phyloP scores from a whole-genome alignment of 495 filamentous ascomycete genomes.

The Endocarpon pusillum region DNA sequence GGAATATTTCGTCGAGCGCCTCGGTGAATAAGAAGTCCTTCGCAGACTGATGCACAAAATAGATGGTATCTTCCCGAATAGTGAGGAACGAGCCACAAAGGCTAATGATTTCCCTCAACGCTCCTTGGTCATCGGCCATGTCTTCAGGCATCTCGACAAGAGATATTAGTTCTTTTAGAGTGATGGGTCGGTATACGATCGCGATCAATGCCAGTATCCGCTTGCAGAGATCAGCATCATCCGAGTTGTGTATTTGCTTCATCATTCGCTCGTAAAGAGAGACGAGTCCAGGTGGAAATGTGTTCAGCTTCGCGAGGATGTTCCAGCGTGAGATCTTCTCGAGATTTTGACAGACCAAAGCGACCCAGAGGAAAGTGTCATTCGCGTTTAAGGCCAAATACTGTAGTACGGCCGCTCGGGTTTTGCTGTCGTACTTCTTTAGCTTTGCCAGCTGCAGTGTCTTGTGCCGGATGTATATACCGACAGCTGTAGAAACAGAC shows the following conservation, averaged over 20 bases:
- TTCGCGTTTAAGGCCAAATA: slow-evolving; percentile 14
- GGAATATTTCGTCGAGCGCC: slow-evolving; percentile 11
- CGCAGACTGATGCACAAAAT: slow-evolving; percentile 17
- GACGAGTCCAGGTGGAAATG: slow-evolving; percentile 15
- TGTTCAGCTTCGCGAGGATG: slow-evolving; percentile 5
- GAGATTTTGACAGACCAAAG: slow-evolving; percentile 14
- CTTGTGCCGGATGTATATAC: slow-evolving; percentile 11
- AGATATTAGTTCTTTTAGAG: slow-evolving; percentile 11
- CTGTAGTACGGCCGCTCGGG: slow-evolving; percentile 3
- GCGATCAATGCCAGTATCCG: slow-evolving; percentile 8
- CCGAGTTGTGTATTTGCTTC: slow-evolving; percentile 10
- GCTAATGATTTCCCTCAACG: slow-evolving; percentile 9
- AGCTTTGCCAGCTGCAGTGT: slow-evolving; percentile 5
- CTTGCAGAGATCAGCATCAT: slow-evolving; percentile 13
- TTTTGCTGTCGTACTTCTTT: slow-evolving; percentile 7
- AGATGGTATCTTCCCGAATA: slow-evolving; percentile 9
- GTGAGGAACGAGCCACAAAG: slow-evolving; percentile 15
- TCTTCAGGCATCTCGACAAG: slow-evolving; percentile 7
- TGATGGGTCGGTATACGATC: slow-evolving; percentile 15
- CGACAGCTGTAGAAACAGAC: slow-evolving; percentile 12
- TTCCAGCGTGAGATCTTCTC: slow-evolving; percentile 8
- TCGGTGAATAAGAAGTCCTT: slow-evolving; percentile 14
- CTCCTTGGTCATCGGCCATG: slow-evolving; percentile 6
- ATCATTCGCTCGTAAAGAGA: slow-evolving; percentile 18
- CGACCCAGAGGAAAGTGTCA: slow-evolving; percentile 19